These are phyloP conservation scores for Odonthalia washingtoniensis DNA, from an alignment of 31 red algal species.

Conservation along the genomic window DNA sequence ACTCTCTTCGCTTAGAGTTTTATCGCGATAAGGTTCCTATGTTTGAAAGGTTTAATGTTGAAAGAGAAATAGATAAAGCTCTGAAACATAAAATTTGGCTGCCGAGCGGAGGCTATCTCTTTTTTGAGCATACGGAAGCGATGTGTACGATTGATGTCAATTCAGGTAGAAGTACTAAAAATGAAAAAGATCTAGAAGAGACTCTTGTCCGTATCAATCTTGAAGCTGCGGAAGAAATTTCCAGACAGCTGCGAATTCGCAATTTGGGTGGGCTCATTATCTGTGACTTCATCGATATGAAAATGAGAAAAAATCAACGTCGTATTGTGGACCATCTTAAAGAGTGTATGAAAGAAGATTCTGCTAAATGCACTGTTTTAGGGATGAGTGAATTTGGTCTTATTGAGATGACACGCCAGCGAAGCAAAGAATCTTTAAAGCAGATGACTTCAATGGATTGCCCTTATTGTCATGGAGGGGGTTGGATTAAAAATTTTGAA, in stretches of 20 bases:
- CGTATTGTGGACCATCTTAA: background rate
- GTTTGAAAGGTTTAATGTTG: conserved; percentile 22
- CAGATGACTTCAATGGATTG: background rate
- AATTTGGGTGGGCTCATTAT: conserved; percentile 53
- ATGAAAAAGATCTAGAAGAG: conserved; percentile 26
- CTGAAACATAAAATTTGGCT: conserved; percentile 10
- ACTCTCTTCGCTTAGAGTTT: background rate
- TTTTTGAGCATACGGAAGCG: conserved; percentile 47
- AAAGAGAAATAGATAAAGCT: conserved; percentile 20
- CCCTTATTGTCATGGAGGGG: conserved; percentile 13
- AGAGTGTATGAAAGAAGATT: conserved; percentile 4
- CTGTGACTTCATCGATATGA: conserved; percentile 54
- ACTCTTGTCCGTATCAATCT: conserved; percentile 21
- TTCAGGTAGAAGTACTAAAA: background rate
- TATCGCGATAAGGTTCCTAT: conserved; percentile 16
- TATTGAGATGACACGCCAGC: conserved; percentile 39
- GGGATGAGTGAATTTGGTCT: conserved; percentile 29
- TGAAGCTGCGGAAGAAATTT: conserved; percentile 39
- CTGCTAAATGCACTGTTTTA: conserved; percentile 2
- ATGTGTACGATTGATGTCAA: conserved; percentile 36
- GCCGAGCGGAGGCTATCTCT: conserved; percentile 19
- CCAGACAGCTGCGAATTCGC: conserved; percentile 33
- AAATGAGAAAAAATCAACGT: background rate
- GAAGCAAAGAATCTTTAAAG: background rate
- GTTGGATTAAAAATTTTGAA: conserved; percentile 7